Percentiles rank a stretch among this genome's conserved stretches.
These are phyloP conservation scores for Ogataea naganishii DNA, from an alignment of 805 yeast species.

Conservation along the genomic window DNA sequence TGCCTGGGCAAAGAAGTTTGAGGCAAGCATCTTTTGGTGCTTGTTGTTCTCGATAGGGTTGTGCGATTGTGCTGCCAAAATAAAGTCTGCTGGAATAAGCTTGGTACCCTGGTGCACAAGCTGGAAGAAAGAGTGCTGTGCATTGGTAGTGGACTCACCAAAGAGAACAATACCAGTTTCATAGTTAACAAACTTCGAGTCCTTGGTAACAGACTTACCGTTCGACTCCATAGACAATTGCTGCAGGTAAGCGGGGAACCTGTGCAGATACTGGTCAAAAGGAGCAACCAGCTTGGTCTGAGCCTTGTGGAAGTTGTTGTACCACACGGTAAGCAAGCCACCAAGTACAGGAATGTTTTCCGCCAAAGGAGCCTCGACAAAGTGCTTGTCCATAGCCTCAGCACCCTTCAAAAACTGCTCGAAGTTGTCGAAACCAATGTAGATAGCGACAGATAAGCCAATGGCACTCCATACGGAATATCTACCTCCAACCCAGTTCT, in stretches of 20 bases:
- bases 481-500: constrained; percentile 99
- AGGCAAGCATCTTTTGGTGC: constrained; percentile 98
- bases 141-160: constrained; percentile 98
- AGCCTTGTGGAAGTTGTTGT: constrained; percentile 96
- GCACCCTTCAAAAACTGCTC: constrained; percentile 93
- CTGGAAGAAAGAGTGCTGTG: constrained; percentile 99
- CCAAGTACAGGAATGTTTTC: constrained; percentile 90
- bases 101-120: constrained; percentile 98
- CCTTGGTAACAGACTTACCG: constrained; percentile 95
- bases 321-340: constrained; percentile 94
- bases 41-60: constrained; percentile 91
- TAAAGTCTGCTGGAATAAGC: constrained; percentile 93
- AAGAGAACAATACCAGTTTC: constrained; percentile 93
- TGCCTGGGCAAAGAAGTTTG: constrained; percentile 97
- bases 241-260: constrained; percentile 99
- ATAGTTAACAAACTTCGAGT: constrained; percentile 83
- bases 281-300: constrained; percentile 98
- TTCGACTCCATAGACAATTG: constrained; percentile 98
- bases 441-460: constrained; percentile 90
- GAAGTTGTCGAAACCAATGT: constrained; percentile 93
- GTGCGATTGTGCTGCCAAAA: constrained; percentile 94
- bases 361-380: constrained; percentile 74
- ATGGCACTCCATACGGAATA: constrained; percentile 99
- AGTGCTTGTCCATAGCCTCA: constrained; percentile 93
- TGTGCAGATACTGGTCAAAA: constrained; percentile 95